Evolutionary conservation across 2,329 filamentous ascomycete genomes (phyloP).

Genomic region (Alternaria sp.): DNA sequence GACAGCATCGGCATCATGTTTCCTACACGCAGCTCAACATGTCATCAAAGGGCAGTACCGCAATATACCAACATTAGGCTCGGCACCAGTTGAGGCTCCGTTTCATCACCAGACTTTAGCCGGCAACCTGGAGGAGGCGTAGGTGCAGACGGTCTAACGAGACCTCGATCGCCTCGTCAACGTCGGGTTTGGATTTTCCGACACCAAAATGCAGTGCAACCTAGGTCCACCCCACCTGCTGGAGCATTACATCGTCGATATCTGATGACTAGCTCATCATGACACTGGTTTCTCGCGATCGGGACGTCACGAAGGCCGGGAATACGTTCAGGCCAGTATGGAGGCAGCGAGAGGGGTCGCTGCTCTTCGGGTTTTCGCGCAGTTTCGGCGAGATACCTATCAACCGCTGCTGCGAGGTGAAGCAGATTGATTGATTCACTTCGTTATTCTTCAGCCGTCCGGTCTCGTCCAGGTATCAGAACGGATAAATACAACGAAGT

Average conservation of each 20-base stretch:
- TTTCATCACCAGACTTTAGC: slow-evolving; percentile 10
- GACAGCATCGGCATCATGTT: neutral
- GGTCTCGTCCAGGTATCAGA: neutral
- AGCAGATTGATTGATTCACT: neutral
- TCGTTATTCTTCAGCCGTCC: neutral
- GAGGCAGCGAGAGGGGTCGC: neutral
- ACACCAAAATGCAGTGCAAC: slow-evolving; percentile 7
- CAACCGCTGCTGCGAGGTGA: neutral
- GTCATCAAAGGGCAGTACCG: neutral
- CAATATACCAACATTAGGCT: slow-evolving; percentile 10
- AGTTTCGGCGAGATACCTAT: neutral
- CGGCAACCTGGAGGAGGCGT: slow-evolving; percentile 4
- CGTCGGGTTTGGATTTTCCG: slow-evolving; percentile 11
- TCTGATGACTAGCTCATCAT: neutral
- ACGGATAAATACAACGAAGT: neutral
- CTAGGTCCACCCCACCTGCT: slow-evolving; percentile 6
- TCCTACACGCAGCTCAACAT: neutral
- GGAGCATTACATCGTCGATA: neutral
- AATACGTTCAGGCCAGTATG: neutral
- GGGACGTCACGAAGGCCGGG: neutral
- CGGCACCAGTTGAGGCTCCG: slow-evolving; percentile 2
- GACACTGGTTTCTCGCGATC: neutral
- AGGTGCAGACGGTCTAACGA: neutral
- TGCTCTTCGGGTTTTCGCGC: neutral
- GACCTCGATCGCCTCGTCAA: neutral